Evolutionary conservation across 495 filamentous ascomycete species (phyloP).

Genomic region (Hypomontagnella monticulosa): DNA sequence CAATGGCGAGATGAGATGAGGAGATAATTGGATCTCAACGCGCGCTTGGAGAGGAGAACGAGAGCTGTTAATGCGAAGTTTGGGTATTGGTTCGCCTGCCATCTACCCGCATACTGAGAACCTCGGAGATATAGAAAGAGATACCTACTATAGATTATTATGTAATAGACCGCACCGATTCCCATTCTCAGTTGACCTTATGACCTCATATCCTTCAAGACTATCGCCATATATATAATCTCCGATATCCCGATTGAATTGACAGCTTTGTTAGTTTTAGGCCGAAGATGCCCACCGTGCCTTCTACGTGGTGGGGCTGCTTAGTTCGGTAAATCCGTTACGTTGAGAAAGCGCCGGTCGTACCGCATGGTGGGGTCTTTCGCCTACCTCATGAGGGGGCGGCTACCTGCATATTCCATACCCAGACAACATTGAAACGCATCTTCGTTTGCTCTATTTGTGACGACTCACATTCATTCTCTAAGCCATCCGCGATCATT

Average conservation of each 20-base stretch:
- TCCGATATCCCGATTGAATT: neutral
- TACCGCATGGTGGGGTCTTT: neutral
- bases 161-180: no score
- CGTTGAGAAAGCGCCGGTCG: slow-evolving; percentile 1
- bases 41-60: no score
- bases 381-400: slow-evolving; percentile 1
- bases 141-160: no score
- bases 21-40: no score
- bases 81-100: no score
- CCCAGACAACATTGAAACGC: neutral
- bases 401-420: neutral
- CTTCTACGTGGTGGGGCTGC: neutral
- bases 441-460: neutral
- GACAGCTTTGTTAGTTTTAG: no score
- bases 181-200: no score
- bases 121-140: no score
- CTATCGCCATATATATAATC: neutral
- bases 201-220: no score
- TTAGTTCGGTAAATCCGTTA: slow-evolving; percentile 3
- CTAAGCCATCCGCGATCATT: slow-evolving; percentile 5
- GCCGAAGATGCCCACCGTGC: slow-evolving; percentile 1
- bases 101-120: no score
- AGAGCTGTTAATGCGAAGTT: no score
- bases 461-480: neutral
- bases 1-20: no score